Percentiles rank a stretch among this genome's conserved stretches.
Conservation (phyloP, 2,329 filamentous ascomycete genomes). For the Trichoderma citrinoviride region DNA sequence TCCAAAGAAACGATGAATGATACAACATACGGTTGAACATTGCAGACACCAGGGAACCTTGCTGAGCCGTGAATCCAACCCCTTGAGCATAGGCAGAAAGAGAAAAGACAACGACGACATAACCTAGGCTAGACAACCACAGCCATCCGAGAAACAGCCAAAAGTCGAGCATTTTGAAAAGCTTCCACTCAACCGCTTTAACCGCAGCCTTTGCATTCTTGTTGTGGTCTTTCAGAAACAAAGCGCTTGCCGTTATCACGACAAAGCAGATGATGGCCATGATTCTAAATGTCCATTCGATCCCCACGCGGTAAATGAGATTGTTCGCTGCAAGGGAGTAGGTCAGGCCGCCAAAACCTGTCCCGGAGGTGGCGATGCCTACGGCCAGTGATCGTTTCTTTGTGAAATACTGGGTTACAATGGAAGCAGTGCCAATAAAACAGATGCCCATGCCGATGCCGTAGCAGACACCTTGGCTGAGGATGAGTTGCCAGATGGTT, state of each 20-base stretch:
- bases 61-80: slow-evolving; percentile 63
- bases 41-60: slow-evolving; percentile 70
- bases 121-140: slow-evolving; percentile 69
- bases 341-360: slow-evolving; percentile 67
- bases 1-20: no score
- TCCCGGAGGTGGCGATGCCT: slow-evolving; percentile 63
- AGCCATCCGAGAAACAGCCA: slow-evolving; percentile 64
- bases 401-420: slow-evolving; percentile 73
- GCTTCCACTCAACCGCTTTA: slow-evolving; percentile 59
- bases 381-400: slow-evolving; percentile 68
- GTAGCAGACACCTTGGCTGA: slow-evolving; percentile 72
- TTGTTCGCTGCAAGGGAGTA: slow-evolving; percentile 67
- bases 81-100: slow-evolving; percentile 69
- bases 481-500: slow-evolving; percentile 69
- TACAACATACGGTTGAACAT: slow-evolving; percentile 54
- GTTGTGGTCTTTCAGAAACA: slow-evolving; percentile 69
- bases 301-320: slow-evolving; percentile 63
- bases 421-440: slow-evolving; percentile 66
- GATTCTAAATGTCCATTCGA: slow-evolving; percentile 66
- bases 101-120: slow-evolving; percentile 72
- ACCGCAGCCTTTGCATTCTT: slow-evolving; percentile 64
- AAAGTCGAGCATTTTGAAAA: slow-evolving; percentile 63
- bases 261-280: slow-evolving; percentile 61
- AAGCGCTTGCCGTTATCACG: slow-evolving; percentile 61
- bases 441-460: slow-evolving; percentile 74